These are phyloP conservation scores for Prototheca stagnorum DNA, from an alignment of 163 green algal species.

Conservation along the genomic window DNA sequence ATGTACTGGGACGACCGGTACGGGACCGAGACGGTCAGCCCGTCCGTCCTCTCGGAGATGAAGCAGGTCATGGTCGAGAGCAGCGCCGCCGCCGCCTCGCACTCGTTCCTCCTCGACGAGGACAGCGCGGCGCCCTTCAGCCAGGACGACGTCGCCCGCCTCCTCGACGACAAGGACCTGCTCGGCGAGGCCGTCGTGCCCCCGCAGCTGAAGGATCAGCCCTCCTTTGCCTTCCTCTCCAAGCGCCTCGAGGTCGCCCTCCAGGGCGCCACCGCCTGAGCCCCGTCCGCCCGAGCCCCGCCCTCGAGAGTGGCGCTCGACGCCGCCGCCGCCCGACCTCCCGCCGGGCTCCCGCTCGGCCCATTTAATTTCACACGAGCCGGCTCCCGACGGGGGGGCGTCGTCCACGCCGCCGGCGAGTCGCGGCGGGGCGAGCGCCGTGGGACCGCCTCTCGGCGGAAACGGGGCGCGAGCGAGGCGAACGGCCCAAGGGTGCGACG, in stretches of 20 bases:
- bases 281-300: no score
- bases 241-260: constrained; percentile 18
- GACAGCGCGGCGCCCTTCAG: constrained; percentile 85
- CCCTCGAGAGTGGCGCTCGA: no score
- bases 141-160: constrained; percentile 58
- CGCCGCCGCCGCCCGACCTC: no score
- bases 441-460: no score
- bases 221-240: constrained; percentile 35
- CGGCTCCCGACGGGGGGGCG: no score
- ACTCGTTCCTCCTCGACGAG: constrained; percentile 96
- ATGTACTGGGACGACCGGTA: constrained; percentile 99
- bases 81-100: constrained; percentile 28
- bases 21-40: constrained; percentile 83
- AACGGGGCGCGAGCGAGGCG: no score
- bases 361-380: no score
- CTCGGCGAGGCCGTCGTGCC: constrained; percentile 47
- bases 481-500: no score
- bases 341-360: no score
- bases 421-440: no score
- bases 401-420: no score
- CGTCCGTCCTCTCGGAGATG: constrained; percentile 52
- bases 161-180: constrained; percentile 63
- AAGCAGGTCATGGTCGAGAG: constrained; percentile 80
- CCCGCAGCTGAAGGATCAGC: constrained; percentile 28
- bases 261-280: background rate